Evolutionary conservation across 208 protist genomes (phyloP).

Genomic region (Trypanosoma rangeli): DNA sequence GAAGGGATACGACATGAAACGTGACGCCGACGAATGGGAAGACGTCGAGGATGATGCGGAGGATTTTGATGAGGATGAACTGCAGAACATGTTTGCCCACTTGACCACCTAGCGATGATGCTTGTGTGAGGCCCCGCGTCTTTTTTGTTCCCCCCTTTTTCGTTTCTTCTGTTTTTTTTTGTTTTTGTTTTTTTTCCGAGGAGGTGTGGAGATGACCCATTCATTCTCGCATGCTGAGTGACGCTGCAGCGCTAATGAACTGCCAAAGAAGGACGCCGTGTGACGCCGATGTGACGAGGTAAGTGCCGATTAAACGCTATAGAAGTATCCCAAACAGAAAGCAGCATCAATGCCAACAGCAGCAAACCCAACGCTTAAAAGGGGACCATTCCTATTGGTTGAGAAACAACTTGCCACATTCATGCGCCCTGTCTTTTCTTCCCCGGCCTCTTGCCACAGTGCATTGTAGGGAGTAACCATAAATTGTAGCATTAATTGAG

Average conservation of each 20-base stretch:
- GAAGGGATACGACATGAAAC: constrained; percentile 26
- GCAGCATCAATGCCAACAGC: neutral
- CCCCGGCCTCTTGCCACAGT: neutral
- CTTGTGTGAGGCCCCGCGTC: constrained; percentile 1
- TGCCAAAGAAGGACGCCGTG: neutral
- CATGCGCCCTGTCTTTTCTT: neutral
- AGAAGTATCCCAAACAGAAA: neutral
- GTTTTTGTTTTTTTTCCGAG: too few species aligned
- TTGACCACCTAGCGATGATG: constrained; percentile 49
- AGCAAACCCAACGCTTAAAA: neutral
- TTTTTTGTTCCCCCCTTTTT: constrained; percentile 10
- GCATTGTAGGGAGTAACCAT: neutral
- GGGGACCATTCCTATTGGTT: neutral
- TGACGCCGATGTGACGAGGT: neutral
- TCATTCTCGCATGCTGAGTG: too few species aligned
- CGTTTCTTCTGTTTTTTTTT: neutral
- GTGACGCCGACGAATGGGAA: constrained; percentile 54
- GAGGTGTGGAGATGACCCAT: too few species aligned
- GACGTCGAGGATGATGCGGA: constrained; percentile 32
- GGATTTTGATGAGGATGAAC: constrained; percentile 49
- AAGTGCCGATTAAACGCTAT: neutral
- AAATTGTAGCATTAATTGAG: constrained; percentile 1
- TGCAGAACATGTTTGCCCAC: constrained; percentile 86
- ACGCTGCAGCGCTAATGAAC: too few species aligned
- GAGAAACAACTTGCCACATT: neutral